Conservation (phyloP, 2,329 filamentous ascomycete genomes). For the Fusarium irregulare region DNA sequence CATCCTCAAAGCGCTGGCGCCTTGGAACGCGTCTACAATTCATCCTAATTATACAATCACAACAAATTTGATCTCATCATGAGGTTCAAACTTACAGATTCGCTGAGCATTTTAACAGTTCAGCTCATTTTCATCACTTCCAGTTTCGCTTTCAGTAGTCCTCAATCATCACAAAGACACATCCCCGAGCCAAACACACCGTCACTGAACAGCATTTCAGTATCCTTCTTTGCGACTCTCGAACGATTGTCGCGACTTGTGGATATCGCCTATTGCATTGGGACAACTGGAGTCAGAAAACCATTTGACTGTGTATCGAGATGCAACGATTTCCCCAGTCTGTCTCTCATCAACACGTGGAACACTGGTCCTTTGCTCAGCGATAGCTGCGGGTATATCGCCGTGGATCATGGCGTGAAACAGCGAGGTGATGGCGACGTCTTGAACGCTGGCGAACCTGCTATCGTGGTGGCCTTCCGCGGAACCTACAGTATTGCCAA, state of each 20-base stretch:
- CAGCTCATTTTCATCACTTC: constrained; percentile 33
- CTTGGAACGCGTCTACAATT: neutral
- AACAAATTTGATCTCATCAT: constrained; percentile 16
- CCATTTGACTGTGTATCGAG: constrained; percentile 89
- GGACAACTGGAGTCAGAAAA: constrained; percentile 80
- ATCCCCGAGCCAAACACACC: neutral
- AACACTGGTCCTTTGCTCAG: constrained; percentile 88
- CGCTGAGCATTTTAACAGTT: constrained; percentile 24
- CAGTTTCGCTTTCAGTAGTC: constrained; percentile 18
- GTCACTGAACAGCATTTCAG: constrained; percentile 62
- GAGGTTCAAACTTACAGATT: constrained; percentile 1
- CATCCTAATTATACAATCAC: neutral
- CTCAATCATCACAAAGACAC: constrained; percentile 24
- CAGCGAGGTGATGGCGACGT: constrained; percentile 30
- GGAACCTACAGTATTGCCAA: constrained; percentile 96
- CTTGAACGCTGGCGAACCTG: constrained; percentile 38
- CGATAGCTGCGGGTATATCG: constrained; percentile 94
- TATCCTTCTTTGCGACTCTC: constrained; percentile 76
- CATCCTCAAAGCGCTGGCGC: neutral
- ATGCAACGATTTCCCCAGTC: constrained; percentile 83
- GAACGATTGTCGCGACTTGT: constrained; percentile 92
- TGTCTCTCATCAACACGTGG: constrained; percentile 87
- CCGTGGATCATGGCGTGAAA: constrained; percentile 73
- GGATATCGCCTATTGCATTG: constrained; percentile 95
- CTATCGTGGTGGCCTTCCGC: constrained; percentile 87